A percentile compares a stretch with the other conserved stretches of the same genome.
phyloP scores from a whole-genome alignment of 225 moss, liverwort and hornwort species.

The Bryoerythrophyllum caledonicum region DNA sequence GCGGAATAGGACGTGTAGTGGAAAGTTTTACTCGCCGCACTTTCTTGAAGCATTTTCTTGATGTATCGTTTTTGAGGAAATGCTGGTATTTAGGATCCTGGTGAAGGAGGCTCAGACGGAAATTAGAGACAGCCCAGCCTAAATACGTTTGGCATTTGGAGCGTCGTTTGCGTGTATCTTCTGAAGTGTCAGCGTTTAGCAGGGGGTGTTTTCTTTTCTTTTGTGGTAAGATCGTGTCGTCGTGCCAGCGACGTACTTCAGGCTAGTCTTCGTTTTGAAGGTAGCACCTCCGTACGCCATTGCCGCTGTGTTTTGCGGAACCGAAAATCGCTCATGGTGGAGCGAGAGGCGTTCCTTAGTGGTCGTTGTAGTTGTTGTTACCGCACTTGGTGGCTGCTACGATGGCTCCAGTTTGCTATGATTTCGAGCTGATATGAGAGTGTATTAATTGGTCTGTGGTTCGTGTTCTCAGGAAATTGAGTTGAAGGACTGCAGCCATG shows the following conservation, averaged over 20 bases:
- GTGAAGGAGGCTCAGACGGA: neutral
- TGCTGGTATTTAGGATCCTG: no score
- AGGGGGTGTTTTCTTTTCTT: neutral
- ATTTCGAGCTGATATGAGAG: neutral
- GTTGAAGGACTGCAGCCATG: conserved; percentile 37
- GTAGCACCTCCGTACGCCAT: neutral
- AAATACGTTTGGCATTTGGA: neutral
- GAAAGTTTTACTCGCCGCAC: neutral
- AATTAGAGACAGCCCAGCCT: neutral
- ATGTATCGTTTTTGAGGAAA: neutral
- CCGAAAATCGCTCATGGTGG: neutral
- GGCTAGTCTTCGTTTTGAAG: neutral
- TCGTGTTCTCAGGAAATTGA: conserved; percentile 29
- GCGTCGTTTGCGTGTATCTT: neutral
- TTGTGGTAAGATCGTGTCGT: neutral
- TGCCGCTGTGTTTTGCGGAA: neutral
- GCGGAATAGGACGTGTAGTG: neutral
- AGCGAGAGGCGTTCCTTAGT: neutral
- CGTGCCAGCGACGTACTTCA: neutral
- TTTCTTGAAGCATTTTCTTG: conserved; percentile 14
- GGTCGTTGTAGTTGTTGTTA: neutral
- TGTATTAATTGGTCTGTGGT: neutral
- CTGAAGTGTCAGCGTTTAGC: neutral
- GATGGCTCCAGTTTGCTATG: neutral
- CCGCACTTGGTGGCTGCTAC: neutral